phyloP scores from a whole-genome alignment of 352 stramenopile species.

The Discostella stelligera region DNA sequence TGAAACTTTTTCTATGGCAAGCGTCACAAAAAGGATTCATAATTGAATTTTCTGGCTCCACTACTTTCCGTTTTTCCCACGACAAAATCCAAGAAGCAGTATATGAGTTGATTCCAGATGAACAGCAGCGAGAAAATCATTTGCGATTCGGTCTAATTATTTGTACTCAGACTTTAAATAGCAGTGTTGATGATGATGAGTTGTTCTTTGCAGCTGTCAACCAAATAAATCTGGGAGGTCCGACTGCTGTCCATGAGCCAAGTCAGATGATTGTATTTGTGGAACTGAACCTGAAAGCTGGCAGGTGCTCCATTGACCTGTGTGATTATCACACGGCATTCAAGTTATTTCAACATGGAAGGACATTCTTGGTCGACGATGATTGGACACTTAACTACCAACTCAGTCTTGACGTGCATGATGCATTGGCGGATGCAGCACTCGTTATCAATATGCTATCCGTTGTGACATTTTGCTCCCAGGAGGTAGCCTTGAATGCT shows the following conservation, averaged over 20 bases:
- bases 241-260: not conserved
- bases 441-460: constrained; percentile 3
- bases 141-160: constrained; percentile 24
- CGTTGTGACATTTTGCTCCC: not conserved
- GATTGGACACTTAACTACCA: constrained; percentile 3
- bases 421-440: constrained; percentile 11
- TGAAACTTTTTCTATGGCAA: no score
- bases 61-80: constrained; percentile 23
- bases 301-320: constrained; percentile 6
- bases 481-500: constrained; percentile 4
- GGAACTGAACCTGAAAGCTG: constrained; percentile 13
- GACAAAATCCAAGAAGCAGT: constrained; percentile 40
- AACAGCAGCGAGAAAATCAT: constrained; percentile 8
- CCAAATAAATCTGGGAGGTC: constrained; percentile 12
- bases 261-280: no score
- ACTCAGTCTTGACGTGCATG: constrained; percentile 11
- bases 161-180: not conserved
- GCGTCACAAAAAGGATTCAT: not conserved
- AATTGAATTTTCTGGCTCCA: not conserved
- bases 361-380: constrained; percentile 12
- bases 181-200: constrained; percentile 1
- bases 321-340: constrained; percentile 20
- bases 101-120: constrained; percentile 11
- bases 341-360: constrained; percentile 24
- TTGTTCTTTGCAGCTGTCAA: constrained; percentile 12